phyloP scores from a whole-genome alignment of 129 eudicot genomes.

The Centaurea solstitialis region DNA sequence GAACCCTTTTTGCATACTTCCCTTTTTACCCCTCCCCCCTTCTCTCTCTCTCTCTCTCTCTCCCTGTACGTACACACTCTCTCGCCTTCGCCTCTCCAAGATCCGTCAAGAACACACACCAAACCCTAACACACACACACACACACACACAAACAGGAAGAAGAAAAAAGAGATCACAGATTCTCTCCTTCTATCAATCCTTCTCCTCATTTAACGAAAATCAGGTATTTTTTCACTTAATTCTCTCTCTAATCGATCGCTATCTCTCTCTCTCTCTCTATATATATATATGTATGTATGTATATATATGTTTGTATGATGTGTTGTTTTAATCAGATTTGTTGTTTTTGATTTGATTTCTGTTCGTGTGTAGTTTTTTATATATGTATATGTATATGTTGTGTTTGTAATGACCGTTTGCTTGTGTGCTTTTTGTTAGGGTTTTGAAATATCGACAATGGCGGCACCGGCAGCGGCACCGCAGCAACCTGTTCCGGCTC shows the following conservation, averaged over 20 bases:
- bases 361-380: neutral
- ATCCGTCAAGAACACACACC: conserved; percentile 26
- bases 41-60: no score
- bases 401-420: neutral
- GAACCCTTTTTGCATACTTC: conserved; percentile 14
- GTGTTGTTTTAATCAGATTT: neutral
- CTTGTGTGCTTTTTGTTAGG: conserved; percentile 17
- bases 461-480: conserved; percentile 52
- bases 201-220: conserved; percentile 3
- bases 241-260: conserved; percentile 11
- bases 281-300: neutral
- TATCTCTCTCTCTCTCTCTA: neutral
- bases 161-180: conserved; percentile 16
- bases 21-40: neutral
- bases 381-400: neutral
- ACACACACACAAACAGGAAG: neutral
- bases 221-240: conserved; percentile 25
- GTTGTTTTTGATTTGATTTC: conserved; percentile 3
- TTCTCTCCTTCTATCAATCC: conserved; percentile 13
- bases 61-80: conserved; percentile 22
- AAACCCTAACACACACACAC: conserved; percentile 28
- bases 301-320: neutral
- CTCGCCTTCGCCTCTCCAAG: conserved; percentile 16
- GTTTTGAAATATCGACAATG: conserved; percentile 36
- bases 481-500: conserved; percentile 62